Conservation (phyloP, 176 grass and related monocot species). For the Phoenix dactylifera region DNA sequence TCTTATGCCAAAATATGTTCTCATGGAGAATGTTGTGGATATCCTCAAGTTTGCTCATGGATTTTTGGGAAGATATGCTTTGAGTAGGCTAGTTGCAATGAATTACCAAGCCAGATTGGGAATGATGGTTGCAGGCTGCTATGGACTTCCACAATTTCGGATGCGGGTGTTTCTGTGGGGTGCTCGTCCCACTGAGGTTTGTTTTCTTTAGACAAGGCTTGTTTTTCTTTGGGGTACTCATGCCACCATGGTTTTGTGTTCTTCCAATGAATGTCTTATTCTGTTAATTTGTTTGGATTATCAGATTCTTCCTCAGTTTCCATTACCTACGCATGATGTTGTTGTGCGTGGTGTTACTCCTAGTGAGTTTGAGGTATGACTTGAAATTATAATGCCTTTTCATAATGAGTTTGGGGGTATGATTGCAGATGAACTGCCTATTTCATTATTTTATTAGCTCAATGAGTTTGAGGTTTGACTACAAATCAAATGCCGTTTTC, state of each 20-base stretch:
- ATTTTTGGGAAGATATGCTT: constrained; percentile 58
- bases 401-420: constrained; percentile 40
- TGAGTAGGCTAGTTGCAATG: constrained; percentile 59
- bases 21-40: constrained; percentile 93
- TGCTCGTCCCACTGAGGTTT: constrained; percentile 63
- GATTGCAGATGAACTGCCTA: background rate
- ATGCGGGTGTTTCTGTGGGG: constrained; percentile 78
- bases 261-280: no score
- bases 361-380: constrained; percentile 56
- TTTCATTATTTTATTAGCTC: no score
- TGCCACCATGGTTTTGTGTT: no score
- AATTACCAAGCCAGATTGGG: constrained; percentile 80
- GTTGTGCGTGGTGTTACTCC: constrained; percentile 46
- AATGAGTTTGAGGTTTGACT: no score
- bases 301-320: constrained; percentile 67
- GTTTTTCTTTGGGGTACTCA: background rate
- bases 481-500: no score
- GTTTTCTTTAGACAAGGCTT: background rate
- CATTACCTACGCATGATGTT: constrained; percentile 75
- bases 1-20: constrained; percentile 66
- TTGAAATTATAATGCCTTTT: no score
- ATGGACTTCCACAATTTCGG: constrained; percentile 75
- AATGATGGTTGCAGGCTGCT: constrained; percentile 70
- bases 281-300: background rate
- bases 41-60: constrained; percentile 80